Evolutionary conservation across 2,329 filamentous ascomycete species (phyloP), one percentile per base, ranked within the genome.

Genomic region (Penicillium italicum): DNA sequence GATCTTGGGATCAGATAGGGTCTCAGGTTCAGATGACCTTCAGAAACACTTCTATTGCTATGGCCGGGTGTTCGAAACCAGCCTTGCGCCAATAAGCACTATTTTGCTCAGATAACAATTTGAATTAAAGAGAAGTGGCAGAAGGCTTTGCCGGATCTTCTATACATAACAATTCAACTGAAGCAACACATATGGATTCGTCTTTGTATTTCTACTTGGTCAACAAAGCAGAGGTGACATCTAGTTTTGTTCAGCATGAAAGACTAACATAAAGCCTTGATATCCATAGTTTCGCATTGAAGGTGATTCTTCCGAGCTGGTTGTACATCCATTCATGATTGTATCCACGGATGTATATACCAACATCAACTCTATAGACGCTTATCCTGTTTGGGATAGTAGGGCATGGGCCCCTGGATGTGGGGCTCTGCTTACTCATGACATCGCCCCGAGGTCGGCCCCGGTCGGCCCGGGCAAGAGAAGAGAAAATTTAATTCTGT

Each of bases 401-500:
- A 44, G 47, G 47, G 47, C 47, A 50, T 40, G 20, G n/a, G 20
- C 37, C 18, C 38, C 38, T 24, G 24, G 9, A 34, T n/a, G 28
- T 24, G 20, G 28, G 28, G 16, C 28, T 5, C 2, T 33, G 46
- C 40, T 57, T 30, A 53, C 34, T 50, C 34, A 53, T 38, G 14
- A 28, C 14, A 8, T 50, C 50, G 41, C 30, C 26, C 51, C 44
- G 37, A 41, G 12, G 51, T 50, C 51, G 51, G 51, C 51, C 30
- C 43, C 41, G 12, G 51, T 50, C 51, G 51, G 51, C 51, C 43
- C 43, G 43, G 45, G 49, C 53, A 42, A 53, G 34, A 43, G 50
- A 49, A 58, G 59, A 63, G 62, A 65, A 64, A 64, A 53, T 42
- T 59, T 42, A 24, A 42, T 50, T 50, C 38, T 50, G 48, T 54